Base-by-base conservation (phyloP, 1,284 basidiomycete genomes). In the Cryptococcus deneoformans region DNA sequence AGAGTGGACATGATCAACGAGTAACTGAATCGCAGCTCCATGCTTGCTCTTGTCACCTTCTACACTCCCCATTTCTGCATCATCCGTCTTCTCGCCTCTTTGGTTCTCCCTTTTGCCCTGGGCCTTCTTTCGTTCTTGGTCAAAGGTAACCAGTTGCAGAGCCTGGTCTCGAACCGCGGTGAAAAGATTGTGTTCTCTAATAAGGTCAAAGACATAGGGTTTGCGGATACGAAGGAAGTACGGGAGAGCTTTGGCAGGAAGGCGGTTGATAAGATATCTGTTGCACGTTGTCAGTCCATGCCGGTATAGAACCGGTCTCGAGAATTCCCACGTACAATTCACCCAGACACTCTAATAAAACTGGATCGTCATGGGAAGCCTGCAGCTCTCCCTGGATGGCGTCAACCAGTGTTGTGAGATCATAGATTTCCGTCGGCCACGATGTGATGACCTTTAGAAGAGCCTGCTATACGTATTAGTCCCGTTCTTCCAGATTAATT, bases 161-260 rank as follows among this genome's bases (percentile, higher is more conserved):
- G 90, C 92, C 75, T 96, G 92, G 70, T 98, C 92, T 71, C 92
- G 89, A 1, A 99, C 89, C 46, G 92, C 92, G 20, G 92, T 92
- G 76, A 97, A 98, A 1, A 99, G 82, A 65, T 96, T 96, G 74
- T 98, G 83, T 56, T 97, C 92, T 46, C 89, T 83, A 63, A 99
- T 97, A 53, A 99, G 86, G 63, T 94, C 89, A 72, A 99, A 97
- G 2, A 98, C 94, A 64, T 92, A 88, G 2, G 92, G 86, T 50
- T 88, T 83, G 8, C 93, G 85, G 11, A 99, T 80, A 3, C 90
- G 85, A 9, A 99, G 82, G 78, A 88, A 91, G 79, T 87, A 98
- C 0, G 90, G 89, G 1, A 99, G 79, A 0, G 95, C 96, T 77
- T 95, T 94, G 29, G 90, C 92, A 0, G 91, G 92, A 78, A 98